A percentile compares a stretch with the other conserved stretches of the same genome.
phyloP scores from a whole-genome alignment of 2,329 filamentous ascomycete species.

The Xylaria sp. region DNA sequence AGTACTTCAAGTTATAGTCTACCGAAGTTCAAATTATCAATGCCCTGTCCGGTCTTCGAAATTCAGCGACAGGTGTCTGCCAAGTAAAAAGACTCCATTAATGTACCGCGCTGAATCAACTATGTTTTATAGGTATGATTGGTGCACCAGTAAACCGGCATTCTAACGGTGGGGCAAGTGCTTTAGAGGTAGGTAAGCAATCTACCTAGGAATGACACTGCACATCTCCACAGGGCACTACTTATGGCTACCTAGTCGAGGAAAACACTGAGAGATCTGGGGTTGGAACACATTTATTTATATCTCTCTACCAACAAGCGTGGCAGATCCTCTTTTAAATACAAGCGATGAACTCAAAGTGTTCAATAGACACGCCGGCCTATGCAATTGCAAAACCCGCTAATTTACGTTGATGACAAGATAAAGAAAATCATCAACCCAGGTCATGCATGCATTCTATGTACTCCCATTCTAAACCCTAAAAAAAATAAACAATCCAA shows the following conservation, averaged over 20 bases:
- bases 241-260: background rate
- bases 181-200: too few species aligned
- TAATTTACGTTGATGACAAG: background rate
- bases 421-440: background rate
- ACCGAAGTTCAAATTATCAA: too few species aligned
- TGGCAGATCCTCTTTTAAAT: background rate
- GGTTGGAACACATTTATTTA: background rate
- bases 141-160: too few species aligned
- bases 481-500: background rate
- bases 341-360: background rate
- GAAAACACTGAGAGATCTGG: background rate
- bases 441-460: constrained; percentile 21
- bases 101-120: too few species aligned
- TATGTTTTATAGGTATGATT: too few species aligned
- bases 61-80: too few species aligned
- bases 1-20: background rate
- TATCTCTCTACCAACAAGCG: background rate
- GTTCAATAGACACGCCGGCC: background rate
- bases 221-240: too few species aligned
- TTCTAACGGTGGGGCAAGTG: too few species aligned
- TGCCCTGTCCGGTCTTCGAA: too few species aligned
- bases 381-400: background rate
- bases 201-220: too few species aligned
- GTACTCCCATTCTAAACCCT: constrained; percentile 10
- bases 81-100: too few species aligned